Base-by-base conservation (phyloP, 2,329 filamentous ascomycete genomes). In the Aspergillus quadrilineatus region DNA sequence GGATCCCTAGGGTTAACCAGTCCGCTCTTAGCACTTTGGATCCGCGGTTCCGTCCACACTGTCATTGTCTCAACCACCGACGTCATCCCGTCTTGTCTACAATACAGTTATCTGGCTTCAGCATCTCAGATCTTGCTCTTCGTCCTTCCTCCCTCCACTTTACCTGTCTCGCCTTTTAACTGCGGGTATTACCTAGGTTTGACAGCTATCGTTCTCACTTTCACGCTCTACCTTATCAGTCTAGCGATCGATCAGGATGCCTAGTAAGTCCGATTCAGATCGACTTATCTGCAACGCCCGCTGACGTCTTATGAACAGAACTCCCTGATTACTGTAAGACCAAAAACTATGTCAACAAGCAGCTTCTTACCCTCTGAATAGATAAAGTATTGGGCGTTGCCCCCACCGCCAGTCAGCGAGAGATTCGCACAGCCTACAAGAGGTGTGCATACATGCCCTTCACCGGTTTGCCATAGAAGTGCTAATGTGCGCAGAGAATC, bases 351-450 rank as follows among this genome's bases (percentile, higher is more conserved):
- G 10, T 28, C 8, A n/a, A 30, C 6, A 15, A 46, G 9, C 28
- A 47, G 17, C 26, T 12, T 60, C 55, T 36, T 28, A 49, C 39
- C 46, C 53, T 36, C 61, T 17, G 37, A 47, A 14, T 62, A 92
- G 89, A 93, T 77, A 85, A 83, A 50, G 83, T 89, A 62, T 86
- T 96, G 49, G 88, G 88, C 61, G 75, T 96, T 59, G 72, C 86
- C 50, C 83, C 90, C 36, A 88, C 82, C 64, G 92, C 93, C 34
- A 89, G 86, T 0, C 85, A 87, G 57, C 86, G 92, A 68, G 89
- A 97, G 72, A 88, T 99, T 70, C 89, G 93, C 66, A 89, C 90
- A 80, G 94, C 92, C 50, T 99, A 97, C 81, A 99, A 99, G 74
- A 88, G 89, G 88, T 90, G 66, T 37, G 63, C n/a, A 37, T 37